A percentile compares a stretch with the other conserved stretches of the same genome.
These are phyloP conservation scores for Pleodorina starrii DNA, from an alignment of 139 green algal species.

Conservation along the genomic window DNA sequence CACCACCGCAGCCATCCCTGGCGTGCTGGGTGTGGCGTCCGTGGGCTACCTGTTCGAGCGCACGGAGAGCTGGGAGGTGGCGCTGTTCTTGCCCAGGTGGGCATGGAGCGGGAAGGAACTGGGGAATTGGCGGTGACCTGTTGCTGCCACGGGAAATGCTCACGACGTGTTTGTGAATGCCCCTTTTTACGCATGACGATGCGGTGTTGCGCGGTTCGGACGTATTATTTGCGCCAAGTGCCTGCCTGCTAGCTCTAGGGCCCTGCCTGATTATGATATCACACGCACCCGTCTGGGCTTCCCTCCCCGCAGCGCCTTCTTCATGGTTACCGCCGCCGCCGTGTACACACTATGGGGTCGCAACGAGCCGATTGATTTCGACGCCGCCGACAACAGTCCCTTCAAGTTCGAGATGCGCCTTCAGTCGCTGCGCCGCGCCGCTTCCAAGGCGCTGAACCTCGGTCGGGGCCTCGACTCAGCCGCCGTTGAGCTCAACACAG, in stretches of 20 bases:
- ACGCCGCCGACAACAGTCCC: conserved; percentile 59
- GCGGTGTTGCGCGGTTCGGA: too few relatives aligned
- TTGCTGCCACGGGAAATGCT: background rate
- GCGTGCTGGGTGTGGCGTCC: conserved; percentile 90
- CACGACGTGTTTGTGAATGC: too few relatives aligned
- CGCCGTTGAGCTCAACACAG: background rate
- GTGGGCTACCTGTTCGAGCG: conserved; percentile 81
- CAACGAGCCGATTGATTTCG: conserved; percentile 70
- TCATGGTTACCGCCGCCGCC: conserved; percentile 72
- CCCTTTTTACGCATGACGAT: too few relatives aligned
- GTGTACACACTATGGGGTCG: conserved; percentile 59
- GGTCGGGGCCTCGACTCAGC: background rate
- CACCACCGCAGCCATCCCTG: conserved; percentile 89
- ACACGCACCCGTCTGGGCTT: too few relatives aligned
- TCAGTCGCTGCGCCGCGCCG: background rate
- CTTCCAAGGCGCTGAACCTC: background rate
- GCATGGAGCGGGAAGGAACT: background rate
- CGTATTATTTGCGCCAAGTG: too few relatives aligned
- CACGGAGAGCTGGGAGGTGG: conserved; percentile 81
- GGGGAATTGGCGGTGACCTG: background rate
- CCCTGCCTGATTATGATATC: too few relatives aligned
- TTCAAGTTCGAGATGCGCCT: conserved; percentile 48
- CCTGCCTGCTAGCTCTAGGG: too few relatives aligned
- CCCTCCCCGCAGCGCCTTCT: conserved; percentile 69
- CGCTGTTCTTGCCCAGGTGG: conserved; percentile 84